Evolutionary conservation across 495 filamentous ascomycete genomes (phyloP).

Genomic region (Penicillium atrosanguineum): DNA sequence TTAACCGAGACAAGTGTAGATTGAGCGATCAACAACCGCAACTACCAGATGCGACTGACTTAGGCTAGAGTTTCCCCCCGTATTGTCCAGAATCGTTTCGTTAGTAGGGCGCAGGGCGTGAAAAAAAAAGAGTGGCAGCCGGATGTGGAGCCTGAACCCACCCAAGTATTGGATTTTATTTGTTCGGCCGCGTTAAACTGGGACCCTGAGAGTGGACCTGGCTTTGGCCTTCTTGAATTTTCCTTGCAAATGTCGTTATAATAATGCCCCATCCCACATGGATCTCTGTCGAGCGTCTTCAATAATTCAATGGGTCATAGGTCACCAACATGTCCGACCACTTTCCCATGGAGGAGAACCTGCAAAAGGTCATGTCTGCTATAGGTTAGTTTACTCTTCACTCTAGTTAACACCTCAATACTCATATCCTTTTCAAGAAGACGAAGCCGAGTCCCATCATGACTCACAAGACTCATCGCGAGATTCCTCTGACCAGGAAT

Average conservation of each 20-base stretch:
- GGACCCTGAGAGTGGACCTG: constrained; percentile 10
- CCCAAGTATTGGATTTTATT: constrained; percentile 11
- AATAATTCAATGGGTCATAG: constrained; percentile 2
- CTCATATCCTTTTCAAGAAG: constrained; percentile 9
- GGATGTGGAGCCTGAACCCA: constrained; percentile 18
- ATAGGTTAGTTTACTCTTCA: constrained; percentile 15
- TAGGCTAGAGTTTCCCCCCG: constrained; percentile 6
- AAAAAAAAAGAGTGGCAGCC: constrained; percentile 15
- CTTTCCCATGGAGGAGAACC: constrained; percentile 19
- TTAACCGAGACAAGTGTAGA: constrained; percentile 18
- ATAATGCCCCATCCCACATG: constrained; percentile 3
- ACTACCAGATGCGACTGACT: constrained; percentile 16
- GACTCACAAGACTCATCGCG: constrained; percentile 13
- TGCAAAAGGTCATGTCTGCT: constrained; percentile 23
- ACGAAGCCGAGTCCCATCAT: constrained; percentile 10
- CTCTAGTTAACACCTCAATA: neutral
- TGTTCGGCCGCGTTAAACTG: constrained; percentile 6
- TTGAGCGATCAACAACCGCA: constrained; percentile 18
- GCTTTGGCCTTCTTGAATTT: constrained; percentile 4
- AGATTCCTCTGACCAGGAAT: constrained; percentile 17
- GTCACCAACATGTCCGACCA: constrained; percentile 20
- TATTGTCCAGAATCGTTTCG: constrained; percentile 8
- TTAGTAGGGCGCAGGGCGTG: constrained; percentile 12
- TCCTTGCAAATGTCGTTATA: constrained; percentile 9
- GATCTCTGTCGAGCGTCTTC: constrained; percentile 1